phyloP scores from a whole-genome alignment of 1,139 yeast genomes.

The Yarrowia galli region DNA sequence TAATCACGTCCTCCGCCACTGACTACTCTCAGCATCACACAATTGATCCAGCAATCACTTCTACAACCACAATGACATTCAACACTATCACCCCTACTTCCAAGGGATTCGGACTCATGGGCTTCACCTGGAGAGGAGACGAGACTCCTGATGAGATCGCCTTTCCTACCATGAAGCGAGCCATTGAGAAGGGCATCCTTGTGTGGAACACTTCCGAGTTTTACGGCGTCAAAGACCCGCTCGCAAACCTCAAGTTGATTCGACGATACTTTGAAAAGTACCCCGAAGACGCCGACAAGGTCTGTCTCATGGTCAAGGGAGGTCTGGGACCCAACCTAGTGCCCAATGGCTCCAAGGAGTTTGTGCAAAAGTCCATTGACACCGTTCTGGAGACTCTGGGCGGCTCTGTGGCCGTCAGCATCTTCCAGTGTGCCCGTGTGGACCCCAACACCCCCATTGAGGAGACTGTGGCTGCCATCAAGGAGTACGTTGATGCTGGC shows the following conservation, averaged over 20 bases:
- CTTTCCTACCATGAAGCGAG: constrained; percentile 57
- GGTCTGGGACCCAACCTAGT: constrained; percentile 54
- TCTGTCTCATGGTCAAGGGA: constrained; percentile 74
- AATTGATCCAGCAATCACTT: background rate
- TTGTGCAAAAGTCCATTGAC: constrained; percentile 60
- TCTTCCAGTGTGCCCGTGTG: constrained; percentile 75
- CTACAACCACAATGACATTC: constrained; percentile 2
- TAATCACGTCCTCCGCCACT: background rate
- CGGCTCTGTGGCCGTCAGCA: constrained; percentile 51
- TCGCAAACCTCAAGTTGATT: constrained; percentile 61
- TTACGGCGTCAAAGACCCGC: constrained; percentile 63
- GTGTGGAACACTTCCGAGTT: constrained; percentile 81
- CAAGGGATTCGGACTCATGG: constrained; percentile 70
- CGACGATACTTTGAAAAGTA: constrained; percentile 63
- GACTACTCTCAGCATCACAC: no score
- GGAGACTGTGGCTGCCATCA: constrained; percentile 48
- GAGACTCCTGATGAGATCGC: constrained; percentile 57
- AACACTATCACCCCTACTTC: constrained; percentile 38
- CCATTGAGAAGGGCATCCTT: constrained; percentile 60
- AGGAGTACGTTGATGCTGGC: constrained; percentile 48
- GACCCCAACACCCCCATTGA: constrained; percentile 57
- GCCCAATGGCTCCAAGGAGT: constrained; percentile 62
- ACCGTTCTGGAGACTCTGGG: constrained; percentile 58
- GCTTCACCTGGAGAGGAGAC: constrained; percentile 61
- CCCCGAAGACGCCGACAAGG: constrained; percentile 61